These are phyloP conservation scores for Oidiodendron maius DNA, from an alignment of 495 filamentous ascomycete genomes.

Conservation along the genomic window DNA sequence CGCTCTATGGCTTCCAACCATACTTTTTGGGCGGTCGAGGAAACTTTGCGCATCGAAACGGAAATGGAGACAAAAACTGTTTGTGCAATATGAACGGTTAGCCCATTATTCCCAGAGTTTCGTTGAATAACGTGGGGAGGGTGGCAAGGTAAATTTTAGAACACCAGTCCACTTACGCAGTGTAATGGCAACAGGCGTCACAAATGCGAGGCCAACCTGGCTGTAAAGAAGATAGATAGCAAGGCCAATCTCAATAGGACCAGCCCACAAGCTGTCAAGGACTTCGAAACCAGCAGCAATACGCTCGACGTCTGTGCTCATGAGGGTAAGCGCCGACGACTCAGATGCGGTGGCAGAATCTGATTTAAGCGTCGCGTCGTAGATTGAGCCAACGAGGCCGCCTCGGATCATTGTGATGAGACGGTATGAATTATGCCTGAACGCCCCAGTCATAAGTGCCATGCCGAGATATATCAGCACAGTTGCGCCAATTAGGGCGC, in stretches of 20 bases:
- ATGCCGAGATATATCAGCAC: no score
- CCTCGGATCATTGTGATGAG: no score
- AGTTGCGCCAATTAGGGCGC: no score
- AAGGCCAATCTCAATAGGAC: not conserved
- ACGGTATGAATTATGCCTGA: no score
- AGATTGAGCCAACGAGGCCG: no score
- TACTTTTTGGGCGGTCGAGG: constrained; percentile 26
- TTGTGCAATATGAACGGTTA: no score
- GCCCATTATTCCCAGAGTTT: not conserved
- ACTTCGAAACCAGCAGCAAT: constrained; percentile 6
- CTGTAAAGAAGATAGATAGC: not conserved
- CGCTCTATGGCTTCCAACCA: constrained; percentile 38
- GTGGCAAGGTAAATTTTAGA: not conserved
- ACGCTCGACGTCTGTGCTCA: constrained; percentile 42
- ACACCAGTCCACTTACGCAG: not conserved
- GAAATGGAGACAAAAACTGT: no score
- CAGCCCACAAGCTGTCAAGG: not conserved
- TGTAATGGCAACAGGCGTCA: not conserved
- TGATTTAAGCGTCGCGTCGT: no score
- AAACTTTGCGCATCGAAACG: constrained; percentile 2
- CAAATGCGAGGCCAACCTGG: not conserved
- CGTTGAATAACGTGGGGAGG: not conserved
- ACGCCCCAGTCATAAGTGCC: no score
- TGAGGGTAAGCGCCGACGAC: constrained; percentile 52
- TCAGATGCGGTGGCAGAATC: no score